phyloP scores from a whole-genome alignment of 768 basidiomycete species.

The Royoungia palumana region DNA sequence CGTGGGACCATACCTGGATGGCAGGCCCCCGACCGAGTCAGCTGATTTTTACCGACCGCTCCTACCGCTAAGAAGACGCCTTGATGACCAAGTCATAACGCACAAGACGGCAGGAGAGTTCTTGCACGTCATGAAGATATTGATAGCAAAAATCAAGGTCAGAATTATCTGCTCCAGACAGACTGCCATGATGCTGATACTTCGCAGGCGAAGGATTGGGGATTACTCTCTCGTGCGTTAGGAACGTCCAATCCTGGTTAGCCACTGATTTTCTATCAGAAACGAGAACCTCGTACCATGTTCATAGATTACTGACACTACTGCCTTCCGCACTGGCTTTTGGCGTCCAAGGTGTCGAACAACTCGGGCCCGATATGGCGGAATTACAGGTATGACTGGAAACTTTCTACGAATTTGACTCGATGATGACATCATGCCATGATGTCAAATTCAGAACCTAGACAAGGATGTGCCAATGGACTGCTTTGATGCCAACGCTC shows the following conservation, averaged over 20 bases:
- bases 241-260: not conserved
- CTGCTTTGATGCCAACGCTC: constrained; percentile 32
- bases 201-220: constrained; percentile 59
- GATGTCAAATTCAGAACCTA: constrained; percentile 39
- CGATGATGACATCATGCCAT: not conserved
- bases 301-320: constrained; percentile 37
- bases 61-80: constrained; percentile 39
- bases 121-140: constrained; percentile 51
- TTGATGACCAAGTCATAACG: constrained; percentile 47
- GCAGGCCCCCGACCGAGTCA: constrained; percentile 57
- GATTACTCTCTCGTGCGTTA: constrained; percentile 51
- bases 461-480: constrained; percentile 46
- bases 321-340: constrained; percentile 47
- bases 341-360: constrained; percentile 45
- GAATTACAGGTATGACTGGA: constrained; percentile 43
- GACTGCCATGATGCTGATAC: not conserved
- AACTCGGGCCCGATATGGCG: constrained; percentile 43
- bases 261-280: constrained; percentile 27
- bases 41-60: constrained; percentile 55
- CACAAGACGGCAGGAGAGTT: constrained; percentile 53
- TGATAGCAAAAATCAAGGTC: constrained; percentile 67
- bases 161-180: not conserved
- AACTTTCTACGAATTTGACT: not conserved
- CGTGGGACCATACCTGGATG: not conserved
- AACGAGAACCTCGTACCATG: constrained; percentile 46